Conservation (phyloP, 306 rosid genomes). For the Bauhinia variegata region DNA sequence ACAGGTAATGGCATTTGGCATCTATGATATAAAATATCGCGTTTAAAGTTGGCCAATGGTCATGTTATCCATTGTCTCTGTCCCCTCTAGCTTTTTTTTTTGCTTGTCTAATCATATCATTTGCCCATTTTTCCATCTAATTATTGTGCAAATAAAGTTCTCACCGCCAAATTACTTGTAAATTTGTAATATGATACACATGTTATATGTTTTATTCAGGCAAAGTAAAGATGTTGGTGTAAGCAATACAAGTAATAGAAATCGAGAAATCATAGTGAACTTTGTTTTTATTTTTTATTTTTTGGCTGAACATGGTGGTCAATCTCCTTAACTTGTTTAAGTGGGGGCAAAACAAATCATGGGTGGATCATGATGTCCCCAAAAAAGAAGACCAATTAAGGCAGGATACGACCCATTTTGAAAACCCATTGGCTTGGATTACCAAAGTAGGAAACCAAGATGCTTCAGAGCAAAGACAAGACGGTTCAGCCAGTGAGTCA, state of each 20-base stretch:
- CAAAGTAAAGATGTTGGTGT: too few relatives aligned
- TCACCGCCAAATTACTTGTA: too few relatives aligned
- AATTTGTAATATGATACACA: too few relatives aligned
- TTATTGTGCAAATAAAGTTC: too few relatives aligned
- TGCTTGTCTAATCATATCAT: slow-evolving; percentile 21
- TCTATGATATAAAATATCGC: slow-evolving; percentile 31
- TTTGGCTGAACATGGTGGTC: not conserved
- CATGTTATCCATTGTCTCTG: slow-evolving; percentile 27
- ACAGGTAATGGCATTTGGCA: slow-evolving; percentile 19
- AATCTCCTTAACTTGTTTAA: not conserved
- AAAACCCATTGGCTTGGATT: slow-evolving; percentile 56
- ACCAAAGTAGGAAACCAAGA: slow-evolving; percentile 28
- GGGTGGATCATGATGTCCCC: slow-evolving; percentile 65
- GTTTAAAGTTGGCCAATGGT: too few relatives aligned
- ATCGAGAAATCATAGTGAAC: too few relatives aligned
- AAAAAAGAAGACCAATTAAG: slow-evolving; percentile 46
- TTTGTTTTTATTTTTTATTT: not conserved
- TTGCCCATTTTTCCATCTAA: not conserved
- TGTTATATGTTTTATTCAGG: too few relatives aligned
- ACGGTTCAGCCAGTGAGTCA: slow-evolving; percentile 50
- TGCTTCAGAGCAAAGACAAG: slow-evolving; percentile 41
- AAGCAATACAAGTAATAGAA: too few relatives aligned
- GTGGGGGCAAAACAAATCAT: slow-evolving; percentile 46
- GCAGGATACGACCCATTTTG: slow-evolving; percentile 44
- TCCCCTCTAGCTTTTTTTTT: slow-evolving; percentile 11